These are phyloP conservation scores for Epichloe gansuensis DNA, from an alignment of 2,329 filamentous ascomycete genomes.

Conservation along the genomic window DNA sequence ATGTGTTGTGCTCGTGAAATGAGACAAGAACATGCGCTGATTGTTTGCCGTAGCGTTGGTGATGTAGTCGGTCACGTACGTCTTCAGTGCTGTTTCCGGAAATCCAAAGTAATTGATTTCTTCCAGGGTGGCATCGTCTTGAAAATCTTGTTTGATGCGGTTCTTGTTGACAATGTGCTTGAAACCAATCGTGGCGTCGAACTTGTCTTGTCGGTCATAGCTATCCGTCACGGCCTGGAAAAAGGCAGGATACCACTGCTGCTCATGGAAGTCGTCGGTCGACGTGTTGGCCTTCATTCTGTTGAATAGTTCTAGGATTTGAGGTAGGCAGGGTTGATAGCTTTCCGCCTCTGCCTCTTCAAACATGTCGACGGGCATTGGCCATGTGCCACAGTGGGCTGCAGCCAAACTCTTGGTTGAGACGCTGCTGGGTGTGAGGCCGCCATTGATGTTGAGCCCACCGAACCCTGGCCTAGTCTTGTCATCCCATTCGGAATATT, in stretches of 20 bases:
- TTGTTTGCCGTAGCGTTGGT: conserved; percentile 14
- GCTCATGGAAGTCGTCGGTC: conserved; percentile 11
- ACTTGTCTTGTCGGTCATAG: conserved; percentile 18
- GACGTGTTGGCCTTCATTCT: conserved; percentile 8
- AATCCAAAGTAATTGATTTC: conserved; percentile 23
- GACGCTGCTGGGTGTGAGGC: conserved; percentile 28
- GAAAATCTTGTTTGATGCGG: conserved; percentile 6
- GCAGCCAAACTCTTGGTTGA: conserved; percentile 30
- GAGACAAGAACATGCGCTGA: conserved; percentile 20
- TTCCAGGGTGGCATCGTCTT: not conserved
- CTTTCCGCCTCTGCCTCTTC: conserved; percentile 30
- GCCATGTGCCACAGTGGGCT: conserved; percentile 28
- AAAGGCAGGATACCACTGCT: conserved; percentile 19
- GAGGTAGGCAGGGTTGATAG: conserved; percentile 33
- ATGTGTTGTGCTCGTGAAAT: conserved; percentile 22
- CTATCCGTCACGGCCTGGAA: conserved; percentile 20
- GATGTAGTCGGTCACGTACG: conserved; percentile 19
- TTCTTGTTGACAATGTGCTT: conserved; percentile 10
- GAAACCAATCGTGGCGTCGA: conserved; percentile 11
- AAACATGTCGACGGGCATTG: conserved; percentile 27
- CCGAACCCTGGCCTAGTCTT: conserved; percentile 17
- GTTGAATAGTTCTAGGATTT: conserved; percentile 21
- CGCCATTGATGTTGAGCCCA: conserved; percentile 27
- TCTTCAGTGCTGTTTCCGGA: conserved; percentile 17
- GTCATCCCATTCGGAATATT: conserved; percentile 8